A percentile compares a stretch with the other conserved stretches of the same genome.
Evolutionary conservation across 129 eudicot genomes (phyloP).

Genomic region (Erigeron canadensis): DNA sequence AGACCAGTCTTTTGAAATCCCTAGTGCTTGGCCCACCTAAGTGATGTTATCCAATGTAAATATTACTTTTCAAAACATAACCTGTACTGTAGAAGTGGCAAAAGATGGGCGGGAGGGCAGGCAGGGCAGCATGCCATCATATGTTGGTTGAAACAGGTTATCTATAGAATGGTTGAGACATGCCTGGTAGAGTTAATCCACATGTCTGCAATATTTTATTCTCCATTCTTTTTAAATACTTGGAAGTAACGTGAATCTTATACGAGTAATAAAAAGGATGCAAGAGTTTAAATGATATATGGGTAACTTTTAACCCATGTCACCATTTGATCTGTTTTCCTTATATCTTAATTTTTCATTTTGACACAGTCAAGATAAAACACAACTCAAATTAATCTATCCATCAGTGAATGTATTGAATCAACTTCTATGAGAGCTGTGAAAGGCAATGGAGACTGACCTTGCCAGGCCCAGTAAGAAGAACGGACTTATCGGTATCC

Average conservation of each 20-base stretch:
- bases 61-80: background rate
- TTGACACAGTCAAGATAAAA: background rate
- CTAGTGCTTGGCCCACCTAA: conserved; percentile 92
- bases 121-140: too few species aligned
- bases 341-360: background rate
- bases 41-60: conserved; percentile 5
- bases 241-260: too few species aligned
- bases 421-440: background rate
- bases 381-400: background rate
- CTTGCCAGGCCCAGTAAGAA: conserved; percentile 98
- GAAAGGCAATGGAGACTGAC: conserved; percentile 36
- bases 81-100: too few species aligned
- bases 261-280: background rate
- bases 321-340: background rate
- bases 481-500: conserved; percentile 78
- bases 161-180: background rate
- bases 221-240: too few species aligned
- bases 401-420: background rate
- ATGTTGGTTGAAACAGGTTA: background rate
- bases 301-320: background rate
- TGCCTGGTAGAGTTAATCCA: background rate
- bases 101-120: background rate
- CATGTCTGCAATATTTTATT: too few species aligned
- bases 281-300: background rate
- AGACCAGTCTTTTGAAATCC: conserved; percentile 85